Conservation (phyloP, 1,284 basidiomycete genomes). For the Cutaneotrichosporon sp. region DNA sequence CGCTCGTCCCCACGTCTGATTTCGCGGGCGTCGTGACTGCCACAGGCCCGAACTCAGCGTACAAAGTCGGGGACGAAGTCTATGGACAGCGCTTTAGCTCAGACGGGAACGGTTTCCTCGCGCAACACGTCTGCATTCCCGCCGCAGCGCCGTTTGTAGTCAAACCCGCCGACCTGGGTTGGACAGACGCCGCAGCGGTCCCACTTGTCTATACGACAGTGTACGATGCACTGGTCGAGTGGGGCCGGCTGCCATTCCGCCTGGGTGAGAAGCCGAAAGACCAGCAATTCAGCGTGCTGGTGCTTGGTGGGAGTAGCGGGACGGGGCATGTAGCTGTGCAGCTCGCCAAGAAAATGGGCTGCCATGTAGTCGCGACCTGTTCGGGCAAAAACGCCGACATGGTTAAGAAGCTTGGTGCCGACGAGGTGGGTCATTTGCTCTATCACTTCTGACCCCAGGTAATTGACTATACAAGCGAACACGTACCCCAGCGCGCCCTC, state of each 20-base stretch:
- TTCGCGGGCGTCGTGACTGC: slow-evolving; percentile 4
- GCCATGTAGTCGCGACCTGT: slow-evolving; percentile 57
- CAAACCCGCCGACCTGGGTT: slow-evolving; percentile 47
- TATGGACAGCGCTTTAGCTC: slow-evolving; percentile 11
- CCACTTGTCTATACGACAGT: slow-evolving; percentile 58
- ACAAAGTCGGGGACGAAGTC: background rate
- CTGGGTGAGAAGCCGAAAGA: background rate
- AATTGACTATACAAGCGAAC: slow-evolving; percentile 58
- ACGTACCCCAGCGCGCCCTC: slow-evolving; percentile 51
- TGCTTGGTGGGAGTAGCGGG: slow-evolving; percentile 62
- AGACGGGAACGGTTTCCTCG: slow-evolving; percentile 53
- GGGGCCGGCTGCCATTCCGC: slow-evolving; percentile 40
- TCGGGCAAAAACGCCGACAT: slow-evolving; percentile 50
- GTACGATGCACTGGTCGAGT: slow-evolving; percentile 53
- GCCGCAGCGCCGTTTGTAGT: slow-evolving; percentile 33
- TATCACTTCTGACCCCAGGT: slow-evolving; percentile 37
- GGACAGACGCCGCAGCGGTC: slow-evolving; percentile 58
- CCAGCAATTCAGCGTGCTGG: slow-evolving; percentile 51
- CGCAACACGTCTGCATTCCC: slow-evolving; percentile 55
- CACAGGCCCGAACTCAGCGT: background rate
- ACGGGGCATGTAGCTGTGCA: slow-evolving; percentile 63
- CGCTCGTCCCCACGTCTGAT: slow-evolving; percentile 59
- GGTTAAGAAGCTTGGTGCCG: slow-evolving; percentile 50
- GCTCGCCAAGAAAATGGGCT: slow-evolving; percentile 58
- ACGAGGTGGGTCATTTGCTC: slow-evolving; percentile 23